phyloP scores from a whole-genome alignment of 805 yeast species.

The Barnettozyma californica region DNA sequence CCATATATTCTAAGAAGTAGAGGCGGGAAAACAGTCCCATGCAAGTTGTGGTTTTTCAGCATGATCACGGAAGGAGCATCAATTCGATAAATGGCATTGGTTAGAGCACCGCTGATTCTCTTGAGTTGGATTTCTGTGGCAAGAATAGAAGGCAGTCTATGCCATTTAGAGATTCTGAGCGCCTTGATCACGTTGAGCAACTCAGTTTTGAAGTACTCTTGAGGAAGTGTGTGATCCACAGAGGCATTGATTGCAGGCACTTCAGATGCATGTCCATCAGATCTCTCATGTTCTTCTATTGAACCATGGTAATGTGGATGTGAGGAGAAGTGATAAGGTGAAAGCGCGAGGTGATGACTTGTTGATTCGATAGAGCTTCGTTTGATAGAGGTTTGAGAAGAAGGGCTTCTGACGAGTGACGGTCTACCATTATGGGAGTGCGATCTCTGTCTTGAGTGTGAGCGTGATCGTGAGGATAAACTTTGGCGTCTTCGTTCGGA shows the following conservation, averaged over 20 bases:
- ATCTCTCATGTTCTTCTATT: neutral
- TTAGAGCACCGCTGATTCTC: constrained; percentile 88
- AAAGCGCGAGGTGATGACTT: constrained; percentile 5
- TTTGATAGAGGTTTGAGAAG: constrained; percentile 10
- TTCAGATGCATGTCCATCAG: constrained; percentile 7
- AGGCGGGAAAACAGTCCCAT: constrained; percentile 43
- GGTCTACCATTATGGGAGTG: constrained; percentile 15
- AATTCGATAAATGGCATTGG: constrained; percentile 81
- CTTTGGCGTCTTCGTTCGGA: constrained; percentile 6
- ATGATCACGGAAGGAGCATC: constrained; percentile 44
- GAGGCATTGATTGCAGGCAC: constrained; percentile 49
- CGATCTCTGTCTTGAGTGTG: constrained; percentile 11
- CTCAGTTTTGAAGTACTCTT: constrained; percentile 82
- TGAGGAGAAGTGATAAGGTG: constrained; percentile 8
- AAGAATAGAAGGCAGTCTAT: constrained; percentile 32
- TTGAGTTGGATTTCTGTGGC: constrained; percentile 44
- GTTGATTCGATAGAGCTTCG: constrained; percentile 6
- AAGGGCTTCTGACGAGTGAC: constrained; percentile 8
- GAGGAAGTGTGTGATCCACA: constrained; percentile 73
- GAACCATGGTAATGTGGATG: constrained; percentile 4
- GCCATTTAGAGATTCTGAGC: constrained; percentile 77
- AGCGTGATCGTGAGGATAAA: constrained; percentile 17
- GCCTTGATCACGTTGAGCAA: constrained; percentile 57
- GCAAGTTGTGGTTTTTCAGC: constrained; percentile 29
- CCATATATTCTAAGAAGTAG: constrained; percentile 83